Evolutionary conservation across 345 rosid species (phyloP), one percentile per base, ranked within the genome.

Genomic region (Raphanus raphanistrum): DNA sequence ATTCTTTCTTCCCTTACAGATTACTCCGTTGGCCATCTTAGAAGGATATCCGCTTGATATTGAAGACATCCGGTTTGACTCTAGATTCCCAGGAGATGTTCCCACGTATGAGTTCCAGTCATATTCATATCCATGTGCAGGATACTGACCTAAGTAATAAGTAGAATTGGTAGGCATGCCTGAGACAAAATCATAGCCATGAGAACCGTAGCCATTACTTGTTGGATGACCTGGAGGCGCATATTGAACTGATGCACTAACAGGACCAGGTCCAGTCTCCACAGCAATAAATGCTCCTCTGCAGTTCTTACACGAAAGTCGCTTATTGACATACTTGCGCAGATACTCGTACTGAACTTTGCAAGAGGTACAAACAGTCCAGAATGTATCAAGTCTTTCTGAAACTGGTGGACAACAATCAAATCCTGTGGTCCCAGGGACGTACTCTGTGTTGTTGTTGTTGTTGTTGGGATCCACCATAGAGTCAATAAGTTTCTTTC

Each of bases 331-430:
- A 71, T 95, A 95, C 90, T 95, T 95, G 66, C 98, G 84, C 13
- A 95, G 88, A 81, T 95, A 95, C 86, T 95, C 98, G 32, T 95
- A 95, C 86, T 95, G 99, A 81, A 95, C 96, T 82, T 90, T 95
- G 86, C 98, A 95, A 72, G 97, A 89, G 4, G 99, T 95, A 52
- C 59, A 95, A 48, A 95, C 97, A 61, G 99, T 95, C 97, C 98
- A 92, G 83, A 95, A 95, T 64, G 94, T 95, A 82, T 92, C 99
- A 60, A 86, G 91, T 32, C 93, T 85, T 59, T 83, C 80, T 11
- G 97, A 69, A 10, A 85, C 71, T 80, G 83, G 88, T 70, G 90
- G 84, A 83, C 81, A 83, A 64, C 81, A 86, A 76, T 70, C 84
- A 50, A 75, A 81, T 58, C 85, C 87, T 2, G 89, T n/a, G 38